Conservation (phyloP, 495 filamentous ascomycete genomes). For the Halenospora varia region DNA sequence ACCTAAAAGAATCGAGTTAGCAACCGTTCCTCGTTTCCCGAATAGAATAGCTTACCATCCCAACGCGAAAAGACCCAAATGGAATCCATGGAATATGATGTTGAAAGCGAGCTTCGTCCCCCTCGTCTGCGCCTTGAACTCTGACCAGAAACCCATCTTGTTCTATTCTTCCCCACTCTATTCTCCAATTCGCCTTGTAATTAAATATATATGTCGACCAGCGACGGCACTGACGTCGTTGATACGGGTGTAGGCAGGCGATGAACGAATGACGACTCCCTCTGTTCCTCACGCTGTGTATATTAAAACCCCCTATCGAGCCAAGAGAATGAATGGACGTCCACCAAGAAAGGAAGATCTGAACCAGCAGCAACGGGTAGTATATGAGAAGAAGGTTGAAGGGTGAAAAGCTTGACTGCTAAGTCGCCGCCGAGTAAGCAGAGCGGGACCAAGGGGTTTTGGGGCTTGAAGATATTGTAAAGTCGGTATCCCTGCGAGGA, state of each 20-base stretch:
- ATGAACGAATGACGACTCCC: constrained; percentile 14
- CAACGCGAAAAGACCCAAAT: constrained; percentile 74
- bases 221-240: constrained; percentile 37
- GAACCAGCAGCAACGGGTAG: constrained; percentile 50
- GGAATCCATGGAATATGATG: constrained; percentile 77
- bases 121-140: constrained; percentile 56
- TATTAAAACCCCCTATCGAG: constrained; percentile 16
- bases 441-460: constrained; percentile 12
- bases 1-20: constrained; percentile 53
- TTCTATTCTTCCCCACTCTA: background rate
- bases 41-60: constrained; percentile 69
- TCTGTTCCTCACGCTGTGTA: background rate
- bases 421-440: constrained; percentile 12
- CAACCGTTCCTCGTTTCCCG: background rate
- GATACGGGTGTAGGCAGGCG: constrained; percentile 10
- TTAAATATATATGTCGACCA: constrained; percentile 44
- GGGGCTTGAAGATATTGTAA: background rate
- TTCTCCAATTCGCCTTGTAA: background rate
- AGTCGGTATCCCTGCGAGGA: background rate
- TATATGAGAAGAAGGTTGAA: constrained; percentile 39
- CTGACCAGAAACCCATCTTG: constrained; percentile 14
- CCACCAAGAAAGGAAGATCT: constrained; percentile 49
- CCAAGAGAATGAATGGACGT: constrained; percentile 20
- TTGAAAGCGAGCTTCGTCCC: constrained; percentile 73
- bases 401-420: constrained; percentile 34